Evolutionary conservation across 495 filamentous ascomycete species (phyloP).

Genomic region (Aspergillus bertholletiae): DNA sequence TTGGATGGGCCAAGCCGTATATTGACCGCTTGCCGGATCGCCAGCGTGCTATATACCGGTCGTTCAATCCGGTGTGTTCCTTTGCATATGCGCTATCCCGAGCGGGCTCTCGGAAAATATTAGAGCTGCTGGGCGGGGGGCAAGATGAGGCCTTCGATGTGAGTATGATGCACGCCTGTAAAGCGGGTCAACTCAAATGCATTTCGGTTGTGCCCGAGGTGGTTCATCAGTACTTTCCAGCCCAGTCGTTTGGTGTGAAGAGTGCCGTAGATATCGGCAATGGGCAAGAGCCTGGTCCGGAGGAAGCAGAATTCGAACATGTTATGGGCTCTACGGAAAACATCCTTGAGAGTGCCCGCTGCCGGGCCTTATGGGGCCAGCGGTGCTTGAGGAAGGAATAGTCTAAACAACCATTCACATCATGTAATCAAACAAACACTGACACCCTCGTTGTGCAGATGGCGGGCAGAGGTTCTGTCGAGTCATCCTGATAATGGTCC

Average conservation of each 20-base stretch:
- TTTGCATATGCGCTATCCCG: constrained; percentile 42
- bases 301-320: constrained; percentile 4
- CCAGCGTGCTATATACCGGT: constrained; percentile 35
- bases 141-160: constrained; percentile 21
- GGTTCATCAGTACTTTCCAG: constrained; percentile 16
- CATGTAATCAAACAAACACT: too few species aligned
- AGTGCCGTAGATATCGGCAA: constrained; percentile 13
- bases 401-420: too few species aligned
- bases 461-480: too few species aligned
- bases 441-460: too few species aligned
- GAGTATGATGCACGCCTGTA: constrained; percentile 13
- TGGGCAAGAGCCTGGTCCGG: constrained; percentile 1
- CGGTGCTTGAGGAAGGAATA: background rate
- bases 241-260: background rate
- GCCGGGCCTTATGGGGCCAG: constrained; percentile 11
- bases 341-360: constrained; percentile 18
- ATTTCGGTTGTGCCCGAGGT: constrained; percentile 19
- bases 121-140: constrained; percentile 13
- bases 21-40: constrained; percentile 18
- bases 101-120: constrained; percentile 18
- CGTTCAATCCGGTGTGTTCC: constrained; percentile 38
- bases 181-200: constrained; percentile 8
- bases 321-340: constrained; percentile 20
- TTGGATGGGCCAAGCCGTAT: constrained; percentile 6
- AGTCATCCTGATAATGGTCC: too few species aligned